These are phyloP conservation scores for Quercus tomentella DNA, from an alignment of 331 rosid species.

Conservation along the genomic window DNA sequence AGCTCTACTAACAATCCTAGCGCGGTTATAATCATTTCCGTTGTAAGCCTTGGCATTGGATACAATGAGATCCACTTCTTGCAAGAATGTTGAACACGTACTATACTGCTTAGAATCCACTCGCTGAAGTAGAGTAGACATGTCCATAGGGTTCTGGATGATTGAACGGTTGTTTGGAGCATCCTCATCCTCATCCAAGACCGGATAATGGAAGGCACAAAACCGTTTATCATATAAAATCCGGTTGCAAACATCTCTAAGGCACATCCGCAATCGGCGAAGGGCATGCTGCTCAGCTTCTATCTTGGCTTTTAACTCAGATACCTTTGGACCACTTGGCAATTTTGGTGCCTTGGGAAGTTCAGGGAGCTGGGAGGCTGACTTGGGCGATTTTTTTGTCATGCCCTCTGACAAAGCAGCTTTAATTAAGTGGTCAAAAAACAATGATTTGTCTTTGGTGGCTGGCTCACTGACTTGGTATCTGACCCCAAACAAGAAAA, in stretches of 20 bases:
- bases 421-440: conserved; percentile 65
- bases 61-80: conserved; percentile 84
- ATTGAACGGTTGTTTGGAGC: conserved; percentile 90
- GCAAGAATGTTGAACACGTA: conserved; percentile 65
- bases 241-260: conserved; percentile 98
- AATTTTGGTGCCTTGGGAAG: conserved; percentile 95
- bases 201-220: conserved; percentile 89
- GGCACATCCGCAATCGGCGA: conserved; percentile 96
- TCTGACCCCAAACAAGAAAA: conserved; percentile 38
- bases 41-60: conserved; percentile 92
- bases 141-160: conserved; percentile 90
- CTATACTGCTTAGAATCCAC: conserved; percentile 88
- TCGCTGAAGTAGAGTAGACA: conserved; percentile 80
- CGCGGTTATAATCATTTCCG: conserved; percentile 85
- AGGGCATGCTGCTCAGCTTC: conserved; percentile 98
- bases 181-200: conserved; percentile 67
- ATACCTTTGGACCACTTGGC: conserved; percentile 78
- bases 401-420: conserved; percentile 62
- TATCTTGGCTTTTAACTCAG: conserved; percentile 84
- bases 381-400: conserved; percentile 46
- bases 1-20: conserved; percentile 94
- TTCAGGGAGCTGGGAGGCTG: conserved; percentile 45
- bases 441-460: conserved; percentile 61
- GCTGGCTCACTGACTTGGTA: conserved; percentile 64
- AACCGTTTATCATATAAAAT: conserved; percentile 90